Evolutionary conservation across 305 asterid genomes (phyloP).

Genomic region (Fraxinus paxiana): DNA sequence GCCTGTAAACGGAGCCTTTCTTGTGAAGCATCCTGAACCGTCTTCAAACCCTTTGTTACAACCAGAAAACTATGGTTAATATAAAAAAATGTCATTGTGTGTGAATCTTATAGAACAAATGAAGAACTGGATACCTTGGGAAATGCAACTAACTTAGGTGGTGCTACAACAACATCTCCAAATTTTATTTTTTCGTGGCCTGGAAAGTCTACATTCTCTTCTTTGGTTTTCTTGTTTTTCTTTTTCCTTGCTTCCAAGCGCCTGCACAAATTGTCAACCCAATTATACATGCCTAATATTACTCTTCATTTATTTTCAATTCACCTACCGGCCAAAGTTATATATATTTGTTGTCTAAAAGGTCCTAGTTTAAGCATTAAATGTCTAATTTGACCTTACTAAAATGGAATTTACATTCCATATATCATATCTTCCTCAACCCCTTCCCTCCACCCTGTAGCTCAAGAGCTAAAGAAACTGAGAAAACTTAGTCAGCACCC

Average conservation of each 20-base stretch:
- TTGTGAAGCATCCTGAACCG: conserved; percentile 55
- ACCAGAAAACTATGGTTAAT: conserved; percentile 13
- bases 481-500: not conserved
- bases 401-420: not conserved
- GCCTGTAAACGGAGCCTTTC: conserved; percentile 89
- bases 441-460: not conserved
- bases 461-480: not conserved
- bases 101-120: not conserved
- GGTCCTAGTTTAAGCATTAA: not conserved
- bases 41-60: conserved; percentile 50
- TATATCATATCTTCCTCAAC: not conserved
- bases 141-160: conserved; percentile 66
- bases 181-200: conserved; percentile 65
- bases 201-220: conserved; percentile 49
- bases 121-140: conserved; percentile 58
- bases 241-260: conserved; percentile 63
- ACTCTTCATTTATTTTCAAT: not conserved
- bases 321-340: not conserved
- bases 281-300: not conserved
- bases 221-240: conserved; percentile 47
- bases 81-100: not conserved
- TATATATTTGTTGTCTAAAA: not conserved
- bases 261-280: conserved; percentile 41
- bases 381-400: not conserved
- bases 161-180: conserved; percentile 88